These are phyloP conservation scores for Talaromyces islandicus DNA, from an alignment of 2,329 filamentous ascomycete species.

Conservation along the genomic window DNA sequence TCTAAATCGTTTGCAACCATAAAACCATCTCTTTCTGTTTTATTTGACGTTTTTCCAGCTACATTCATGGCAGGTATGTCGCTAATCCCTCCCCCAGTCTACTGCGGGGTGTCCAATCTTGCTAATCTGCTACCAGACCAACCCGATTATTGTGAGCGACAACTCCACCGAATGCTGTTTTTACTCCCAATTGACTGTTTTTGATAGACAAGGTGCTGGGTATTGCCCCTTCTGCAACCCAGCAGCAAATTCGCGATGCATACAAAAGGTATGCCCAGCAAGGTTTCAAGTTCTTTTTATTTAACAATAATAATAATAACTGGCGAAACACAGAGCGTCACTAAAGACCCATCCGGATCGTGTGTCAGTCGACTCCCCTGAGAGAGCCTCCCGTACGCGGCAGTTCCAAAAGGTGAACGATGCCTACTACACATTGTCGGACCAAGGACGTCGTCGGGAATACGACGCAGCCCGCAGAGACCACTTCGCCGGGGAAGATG, in stretches of 20 bases:
- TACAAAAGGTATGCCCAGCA: constrained; percentile 69
- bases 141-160: constrained; percentile 37
- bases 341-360: constrained; percentile 92
- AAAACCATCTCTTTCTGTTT: background rate
- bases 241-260: constrained; percentile 81
- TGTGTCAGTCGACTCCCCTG: constrained; percentile 74
- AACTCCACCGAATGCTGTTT: background rate
- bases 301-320: background rate
- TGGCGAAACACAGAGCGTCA: constrained; percentile 59
- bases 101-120: background rate
- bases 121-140: constrained; percentile 15
- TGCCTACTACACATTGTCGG: constrained; percentile 86
- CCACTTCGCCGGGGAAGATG: constrained; percentile 44
- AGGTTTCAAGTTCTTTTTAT: background rate
- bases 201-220: constrained; percentile 65
- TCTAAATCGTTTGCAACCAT: background rate
- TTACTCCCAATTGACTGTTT: background rate
- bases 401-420: constrained; percentile 90
- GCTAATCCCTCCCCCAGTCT: background rate
- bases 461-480: constrained; percentile 71
- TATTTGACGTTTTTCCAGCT: background rate
- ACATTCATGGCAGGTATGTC: constrained; percentile 6
- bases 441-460: constrained; percentile 67
- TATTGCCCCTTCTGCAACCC: constrained; percentile 65
- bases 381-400: constrained; percentile 73